Base-by-base conservation (phyloP, 192 early-diverging fungal species). In the Backusella westeae region DNA sequence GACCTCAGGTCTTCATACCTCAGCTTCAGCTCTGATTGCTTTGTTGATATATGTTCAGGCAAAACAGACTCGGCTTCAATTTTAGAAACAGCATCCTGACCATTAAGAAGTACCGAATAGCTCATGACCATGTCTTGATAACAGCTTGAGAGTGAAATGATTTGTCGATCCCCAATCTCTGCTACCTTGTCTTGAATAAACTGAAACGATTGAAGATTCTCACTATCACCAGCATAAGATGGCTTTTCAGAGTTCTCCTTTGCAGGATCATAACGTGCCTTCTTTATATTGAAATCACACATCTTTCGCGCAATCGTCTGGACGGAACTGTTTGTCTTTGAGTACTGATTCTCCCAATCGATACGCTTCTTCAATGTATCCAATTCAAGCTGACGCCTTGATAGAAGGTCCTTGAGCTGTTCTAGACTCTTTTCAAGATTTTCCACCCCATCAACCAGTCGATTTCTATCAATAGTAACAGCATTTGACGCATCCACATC, bases 281-380 rank as follows among this genome's bases (percentile, higher is more conserved):
- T 83, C 38, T 83, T 83, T 10, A 71, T 73, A 67, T 52, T 69
- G 67, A 83, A 83, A 39, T 83, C 78, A 29, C 75, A 83, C 19
- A 83, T 56, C 46, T 83, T 83, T 10, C 78, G 71, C 0, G 75
- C 73, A 63, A 70, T 83, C 1, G 78, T 67, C 1, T 75, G 26
- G 19, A 83, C 53, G 69, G 68, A 79, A 46, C 79, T 78, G n/a
- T 83, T 72, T 9, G 76, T 44, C 14, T 72, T 52, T 14, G 69
- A 67, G 9, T 74, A 69, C 5, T 80, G 82, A 17, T 34, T 75
- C 26, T 80, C 75, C 82, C 82, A 83, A 19, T 63, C 39, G 5
- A 76, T 32, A n/a, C 76, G 71, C 10, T 77, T 73, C 41, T 75
- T 70, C 1, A 76, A 65, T 21, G 67, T 63, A 26, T 80, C 82